Evolutionary conservation across 2,329 filamentous ascomycete species (phyloP).

Genomic region (Rhexocercosporidium sp.): DNA sequence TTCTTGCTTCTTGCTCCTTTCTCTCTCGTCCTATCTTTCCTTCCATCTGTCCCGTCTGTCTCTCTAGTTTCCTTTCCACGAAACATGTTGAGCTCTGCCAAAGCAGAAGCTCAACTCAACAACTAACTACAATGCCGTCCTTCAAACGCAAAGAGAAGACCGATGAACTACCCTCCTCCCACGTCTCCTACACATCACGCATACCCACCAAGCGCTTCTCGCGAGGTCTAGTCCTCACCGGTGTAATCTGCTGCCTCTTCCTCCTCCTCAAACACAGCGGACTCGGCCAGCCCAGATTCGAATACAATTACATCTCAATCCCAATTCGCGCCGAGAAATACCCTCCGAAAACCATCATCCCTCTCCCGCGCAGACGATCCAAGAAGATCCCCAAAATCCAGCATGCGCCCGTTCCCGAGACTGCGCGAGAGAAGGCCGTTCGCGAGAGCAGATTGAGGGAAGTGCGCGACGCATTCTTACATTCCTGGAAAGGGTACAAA

Average conservation of each 20-base stretch:
- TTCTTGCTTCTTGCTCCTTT: background rate
- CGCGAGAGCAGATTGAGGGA: constrained; percentile 29
- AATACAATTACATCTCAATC: constrained; percentile 30
- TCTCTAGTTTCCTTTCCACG: background rate
- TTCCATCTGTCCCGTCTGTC: too few species aligned
- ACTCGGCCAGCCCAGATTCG: constrained; percentile 13
- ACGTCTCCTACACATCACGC: background rate
- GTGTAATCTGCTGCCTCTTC: background rate
- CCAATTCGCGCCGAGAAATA: constrained; percentile 34
- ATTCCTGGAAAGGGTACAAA: constrained; percentile 82
- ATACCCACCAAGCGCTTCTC: background rate
- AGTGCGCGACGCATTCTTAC: constrained; percentile 33
- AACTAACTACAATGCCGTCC: background rate
- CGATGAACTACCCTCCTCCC: background rate
- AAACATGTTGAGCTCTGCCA: constrained; percentile 1
- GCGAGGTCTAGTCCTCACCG: background rate
- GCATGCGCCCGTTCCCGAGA: constrained; percentile 27
- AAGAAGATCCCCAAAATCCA: constrained; percentile 38
- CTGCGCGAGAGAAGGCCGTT: constrained; percentile 20
- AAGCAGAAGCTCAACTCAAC: background rate
- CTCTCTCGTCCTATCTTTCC: background rate
- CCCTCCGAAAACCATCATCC: constrained; percentile 27
- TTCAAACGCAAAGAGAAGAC: constrained; percentile 6
- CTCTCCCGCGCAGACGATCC: constrained; percentile 25
- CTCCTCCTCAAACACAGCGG: constrained; percentile 4